Conservation (phyloP, 345 rosid genomes). For the Moricandia arvensis region DNA sequence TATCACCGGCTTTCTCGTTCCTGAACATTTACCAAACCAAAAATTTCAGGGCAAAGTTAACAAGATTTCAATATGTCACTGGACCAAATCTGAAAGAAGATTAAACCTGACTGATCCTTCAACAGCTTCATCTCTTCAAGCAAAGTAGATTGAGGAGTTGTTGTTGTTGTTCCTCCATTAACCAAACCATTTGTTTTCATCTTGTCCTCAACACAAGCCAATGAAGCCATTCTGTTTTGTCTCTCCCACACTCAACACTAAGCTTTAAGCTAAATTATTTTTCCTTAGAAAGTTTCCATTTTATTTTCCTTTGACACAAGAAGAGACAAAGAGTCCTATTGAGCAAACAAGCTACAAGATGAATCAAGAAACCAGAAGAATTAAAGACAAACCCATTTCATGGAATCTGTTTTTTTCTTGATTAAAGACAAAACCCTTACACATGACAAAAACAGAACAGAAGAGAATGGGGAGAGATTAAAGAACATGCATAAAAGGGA, state of each 20-base stretch:
- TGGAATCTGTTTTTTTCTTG: constrained; percentile 35
- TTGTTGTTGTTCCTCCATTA: constrained; percentile 31
- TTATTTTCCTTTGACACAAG: background rate
- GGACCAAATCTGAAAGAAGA: background rate
- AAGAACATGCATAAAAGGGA: constrained; percentile 38
- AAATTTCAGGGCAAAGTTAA: background rate
- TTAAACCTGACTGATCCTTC: constrained; percentile 71
- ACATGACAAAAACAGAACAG: constrained; percentile 32
- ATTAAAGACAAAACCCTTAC: constrained; percentile 32
- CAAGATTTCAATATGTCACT: background rate
- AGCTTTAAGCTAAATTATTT: constrained; percentile 5
- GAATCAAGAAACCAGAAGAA: constrained; percentile 34
- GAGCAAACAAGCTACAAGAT: constrained; percentile 18
- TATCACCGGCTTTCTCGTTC: constrained; percentile 57
- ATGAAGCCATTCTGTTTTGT: constrained; percentile 40
- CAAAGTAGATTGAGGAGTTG: constrained; percentile 41
- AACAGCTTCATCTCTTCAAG: constrained; percentile 91
- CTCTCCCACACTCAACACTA: constrained; percentile 26
- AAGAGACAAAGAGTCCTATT: constrained; percentile 23
- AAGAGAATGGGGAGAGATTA: constrained; percentile 27
- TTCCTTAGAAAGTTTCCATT: constrained; percentile 13
- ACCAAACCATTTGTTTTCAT: constrained; percentile 49
- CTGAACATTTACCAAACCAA: constrained; percentile 24
- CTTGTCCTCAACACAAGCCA: constrained; percentile 69
- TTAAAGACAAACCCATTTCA: constrained; percentile 39